Evolutionary conservation across 768 basidiomycete genomes (phyloP).

Genomic region (Mycena sanguinolenta): DNA sequence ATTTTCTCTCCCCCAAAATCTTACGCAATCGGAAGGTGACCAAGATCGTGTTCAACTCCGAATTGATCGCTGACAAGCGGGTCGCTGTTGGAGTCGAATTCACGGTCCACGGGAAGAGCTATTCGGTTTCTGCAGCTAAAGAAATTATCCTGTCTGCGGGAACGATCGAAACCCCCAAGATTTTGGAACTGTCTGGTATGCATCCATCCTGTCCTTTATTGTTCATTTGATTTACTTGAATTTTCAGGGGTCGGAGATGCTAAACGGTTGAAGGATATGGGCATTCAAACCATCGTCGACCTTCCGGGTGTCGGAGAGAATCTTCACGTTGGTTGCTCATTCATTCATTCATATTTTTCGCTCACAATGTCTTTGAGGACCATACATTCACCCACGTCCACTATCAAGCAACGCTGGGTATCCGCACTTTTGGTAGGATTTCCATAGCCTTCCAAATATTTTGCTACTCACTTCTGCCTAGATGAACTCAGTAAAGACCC

Average conservation of each 20-base stretch:
- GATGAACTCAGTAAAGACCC: conserved; percentile 19
- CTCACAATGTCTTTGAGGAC: background rate
- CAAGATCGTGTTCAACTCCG: conserved; percentile 22
- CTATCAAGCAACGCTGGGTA: conserved; percentile 10
- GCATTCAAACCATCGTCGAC: conserved; percentile 39
- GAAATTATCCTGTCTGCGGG: conserved; percentile 23
- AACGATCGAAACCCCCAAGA: conserved; percentile 8
- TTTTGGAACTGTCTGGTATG: conserved; percentile 29
- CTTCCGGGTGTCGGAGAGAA: conserved; percentile 51
- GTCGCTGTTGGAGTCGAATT: conserved; percentile 23
- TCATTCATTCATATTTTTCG: too few relatives aligned
- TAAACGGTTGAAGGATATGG: conserved; percentile 27
- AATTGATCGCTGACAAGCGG: conserved; percentile 2
- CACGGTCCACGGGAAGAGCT: background rate
- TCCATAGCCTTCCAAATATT: background rate
- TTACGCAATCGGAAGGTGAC: conserved; percentile 7
- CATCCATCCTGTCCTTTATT: background rate
- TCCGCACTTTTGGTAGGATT: conserved; percentile 22
- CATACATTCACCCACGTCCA: background rate
- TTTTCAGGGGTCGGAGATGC: conserved; percentile 39
- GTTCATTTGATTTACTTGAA: too few relatives aligned
- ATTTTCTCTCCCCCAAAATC: too few relatives aligned
- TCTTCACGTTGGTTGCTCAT: conserved; percentile 32
- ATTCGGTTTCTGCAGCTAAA: conserved; percentile 12
- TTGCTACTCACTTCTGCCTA: background rate